Evolutionary conservation across 2,329 filamentous ascomycete species (phyloP).

Genomic region (Exophiala viscosa): DNA sequence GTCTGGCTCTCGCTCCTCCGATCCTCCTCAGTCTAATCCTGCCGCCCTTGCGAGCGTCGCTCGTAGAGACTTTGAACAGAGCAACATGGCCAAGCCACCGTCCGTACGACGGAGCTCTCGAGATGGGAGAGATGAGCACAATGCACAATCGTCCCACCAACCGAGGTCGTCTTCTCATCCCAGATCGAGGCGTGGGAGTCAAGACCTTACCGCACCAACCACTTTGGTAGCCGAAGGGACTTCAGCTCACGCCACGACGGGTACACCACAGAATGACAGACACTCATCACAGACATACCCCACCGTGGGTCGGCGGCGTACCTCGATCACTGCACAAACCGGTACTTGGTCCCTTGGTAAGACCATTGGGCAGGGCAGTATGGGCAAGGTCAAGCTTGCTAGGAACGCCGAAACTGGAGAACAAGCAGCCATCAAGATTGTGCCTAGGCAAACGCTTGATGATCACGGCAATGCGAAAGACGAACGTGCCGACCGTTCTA

Average conservation of each 20-base stretch:
- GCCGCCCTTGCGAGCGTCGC: constrained; percentile 51
- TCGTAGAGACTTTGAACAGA: constrained; percentile 70
- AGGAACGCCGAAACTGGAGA: constrained; percentile 86
- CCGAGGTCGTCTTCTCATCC: constrained; percentile 40
- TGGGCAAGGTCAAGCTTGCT: constrained; percentile 97
- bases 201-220: constrained; percentile 46
- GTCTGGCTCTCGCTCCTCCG: constrained; percentile 37
- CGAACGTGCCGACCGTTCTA: constrained; percentile 90
- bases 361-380: constrained; percentile 94
- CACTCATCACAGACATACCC: constrained; percentile 39
- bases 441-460: constrained; percentile 83
- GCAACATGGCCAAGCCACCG: constrained; percentile 58
- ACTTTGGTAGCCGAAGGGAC: constrained; percentile 53
- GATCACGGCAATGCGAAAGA: constrained; percentile 70
- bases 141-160: constrained; percentile 54
- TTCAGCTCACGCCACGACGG: constrained; percentile 47
- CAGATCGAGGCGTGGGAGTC: constrained; percentile 41
- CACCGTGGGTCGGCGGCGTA: constrained; percentile 55
- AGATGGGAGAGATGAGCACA: constrained; percentile 53
- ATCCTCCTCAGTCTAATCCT: constrained; percentile 45
- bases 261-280: constrained; percentile 45
- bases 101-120: constrained; percentile 61
- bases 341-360: constrained; percentile 95
- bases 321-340: constrained; percentile 82
- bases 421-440: constrained; percentile 96